phyloP scores from a whole-genome alignment of 208 protist species.

The Naegleria fowleri region DNA sequence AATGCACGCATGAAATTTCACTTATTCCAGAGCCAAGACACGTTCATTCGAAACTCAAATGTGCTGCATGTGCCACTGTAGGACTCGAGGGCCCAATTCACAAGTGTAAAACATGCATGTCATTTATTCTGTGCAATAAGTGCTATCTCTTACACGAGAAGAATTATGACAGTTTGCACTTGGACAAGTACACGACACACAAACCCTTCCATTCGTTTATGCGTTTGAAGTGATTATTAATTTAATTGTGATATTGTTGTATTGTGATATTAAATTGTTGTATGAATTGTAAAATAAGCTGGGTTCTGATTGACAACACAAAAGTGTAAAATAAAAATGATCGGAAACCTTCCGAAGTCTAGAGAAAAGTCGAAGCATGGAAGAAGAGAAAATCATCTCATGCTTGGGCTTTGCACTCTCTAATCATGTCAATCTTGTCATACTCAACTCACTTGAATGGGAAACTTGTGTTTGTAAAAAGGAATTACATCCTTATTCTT shows the following conservation, averaged over 20 bases:
- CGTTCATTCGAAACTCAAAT: neutral
- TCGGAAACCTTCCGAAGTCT: no score
- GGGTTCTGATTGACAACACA: no score
- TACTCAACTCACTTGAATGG: neutral
- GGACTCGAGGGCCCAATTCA: neutral
- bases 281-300: no score
- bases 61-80: neutral
- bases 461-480: neutral
- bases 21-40: neutral
- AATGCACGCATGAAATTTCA: neutral
- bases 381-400: neutral
- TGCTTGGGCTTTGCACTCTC: neutral
- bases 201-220: neutral
- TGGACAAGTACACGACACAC: conserved; percentile 9
- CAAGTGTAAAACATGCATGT: conserved; percentile 15
- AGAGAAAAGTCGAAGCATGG: no score
- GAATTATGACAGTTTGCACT: neutral
- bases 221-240: neutral
- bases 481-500: neutral
- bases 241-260: no score
- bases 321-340: no score
- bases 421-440: neutral
- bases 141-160: neutral
- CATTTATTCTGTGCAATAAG: neutral
- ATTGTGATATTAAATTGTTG: no score